phyloP scores from a whole-genome alignment of 73 alveolate species.

The Uronychia binucleata region DNA sequence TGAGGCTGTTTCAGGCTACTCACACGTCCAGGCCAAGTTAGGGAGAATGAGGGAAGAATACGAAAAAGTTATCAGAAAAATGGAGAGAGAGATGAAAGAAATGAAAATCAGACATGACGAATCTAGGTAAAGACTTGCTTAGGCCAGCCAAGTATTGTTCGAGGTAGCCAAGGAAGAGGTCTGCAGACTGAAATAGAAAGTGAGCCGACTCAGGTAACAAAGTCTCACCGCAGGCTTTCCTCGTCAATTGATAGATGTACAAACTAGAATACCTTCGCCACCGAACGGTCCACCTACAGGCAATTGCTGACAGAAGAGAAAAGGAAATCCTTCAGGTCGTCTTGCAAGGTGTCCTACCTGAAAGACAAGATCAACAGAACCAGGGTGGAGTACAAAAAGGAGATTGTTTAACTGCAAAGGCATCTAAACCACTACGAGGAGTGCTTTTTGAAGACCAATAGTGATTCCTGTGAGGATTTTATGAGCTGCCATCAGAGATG shows the following conservation, averaged over 20 bases:
- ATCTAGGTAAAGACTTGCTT: too few relatives aligned
- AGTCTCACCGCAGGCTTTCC: neutral
- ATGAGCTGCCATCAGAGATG: neutral
- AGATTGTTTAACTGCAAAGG: neutral
- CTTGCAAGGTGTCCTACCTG: neutral
- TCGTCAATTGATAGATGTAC: neutral
- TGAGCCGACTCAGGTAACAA: too few relatives aligned
- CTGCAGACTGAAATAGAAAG: neutral
- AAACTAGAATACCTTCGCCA: neutral
- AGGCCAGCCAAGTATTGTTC: neutral
- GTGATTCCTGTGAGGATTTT: neutral
- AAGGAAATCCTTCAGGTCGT: neutral
- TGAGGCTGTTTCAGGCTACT: neutral
- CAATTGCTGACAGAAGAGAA: neutral
- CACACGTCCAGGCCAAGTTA: neutral
- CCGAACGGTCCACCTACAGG: neutral
- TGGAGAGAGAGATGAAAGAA: neutral
- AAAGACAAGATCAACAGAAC: neutral
- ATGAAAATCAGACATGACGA: neutral
- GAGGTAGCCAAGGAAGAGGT: neutral
- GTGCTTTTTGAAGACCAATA: neutral
- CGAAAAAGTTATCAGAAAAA: neutral
- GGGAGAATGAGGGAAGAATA: neutral
- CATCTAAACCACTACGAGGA: neutral
- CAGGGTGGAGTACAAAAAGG: neutral